Evolutionary conservation across 1,284 basidiomycete species (phyloP).

Genomic region (Apiotrichum veenhuisii): DNA sequence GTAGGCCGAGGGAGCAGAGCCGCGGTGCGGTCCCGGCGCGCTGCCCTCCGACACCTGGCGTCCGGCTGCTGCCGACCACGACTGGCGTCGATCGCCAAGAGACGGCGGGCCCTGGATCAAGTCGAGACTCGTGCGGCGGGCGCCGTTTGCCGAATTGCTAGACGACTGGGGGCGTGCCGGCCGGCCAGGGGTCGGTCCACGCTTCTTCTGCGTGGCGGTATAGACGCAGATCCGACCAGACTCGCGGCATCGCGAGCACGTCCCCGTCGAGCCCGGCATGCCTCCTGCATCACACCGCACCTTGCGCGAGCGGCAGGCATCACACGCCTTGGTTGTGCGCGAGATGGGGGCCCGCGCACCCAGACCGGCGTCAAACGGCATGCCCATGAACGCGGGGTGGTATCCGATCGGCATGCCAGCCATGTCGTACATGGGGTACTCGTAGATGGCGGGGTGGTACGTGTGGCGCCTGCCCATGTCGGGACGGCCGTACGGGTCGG

Average conservation of each 20-base stretch:
- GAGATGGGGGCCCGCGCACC: slow-evolving; percentile 42
- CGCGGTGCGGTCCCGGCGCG: not conserved
- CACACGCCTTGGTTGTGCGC: slow-evolving; percentile 46
- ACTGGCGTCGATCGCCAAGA: not conserved
- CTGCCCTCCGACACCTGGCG: not conserved
- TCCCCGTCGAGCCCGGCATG: slow-evolving; percentile 22
- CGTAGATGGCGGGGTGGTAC: slow-evolving; percentile 5
- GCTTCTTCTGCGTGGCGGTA: slow-evolving; percentile 43
- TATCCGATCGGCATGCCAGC: not conserved
- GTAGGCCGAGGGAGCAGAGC: not conserved
- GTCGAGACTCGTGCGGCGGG: not conserved
- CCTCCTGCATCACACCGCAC: slow-evolving; percentile 47
- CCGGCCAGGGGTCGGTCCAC: slow-evolving; percentile 40
- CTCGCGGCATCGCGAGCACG: slow-evolving; percentile 42
- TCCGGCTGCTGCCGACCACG: not conserved
- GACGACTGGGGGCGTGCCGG: not conserved
- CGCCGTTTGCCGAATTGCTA: not conserved
- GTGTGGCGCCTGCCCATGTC: slow-evolving; percentile 5
- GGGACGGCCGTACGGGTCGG: not conserved
- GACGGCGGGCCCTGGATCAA: not conserved
- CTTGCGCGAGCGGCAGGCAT: slow-evolving; percentile 43
- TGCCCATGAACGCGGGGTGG: not conserved
- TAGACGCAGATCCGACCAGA: slow-evolving; percentile 41
- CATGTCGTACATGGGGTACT: not conserved
- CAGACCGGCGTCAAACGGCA: slow-evolving; percentile 7